Percentiles rank a stretch among this genome's conserved stretches.
phyloP scores from a whole-genome alignment of 306 rosid species.

The Begonia loranthoides region DNA sequence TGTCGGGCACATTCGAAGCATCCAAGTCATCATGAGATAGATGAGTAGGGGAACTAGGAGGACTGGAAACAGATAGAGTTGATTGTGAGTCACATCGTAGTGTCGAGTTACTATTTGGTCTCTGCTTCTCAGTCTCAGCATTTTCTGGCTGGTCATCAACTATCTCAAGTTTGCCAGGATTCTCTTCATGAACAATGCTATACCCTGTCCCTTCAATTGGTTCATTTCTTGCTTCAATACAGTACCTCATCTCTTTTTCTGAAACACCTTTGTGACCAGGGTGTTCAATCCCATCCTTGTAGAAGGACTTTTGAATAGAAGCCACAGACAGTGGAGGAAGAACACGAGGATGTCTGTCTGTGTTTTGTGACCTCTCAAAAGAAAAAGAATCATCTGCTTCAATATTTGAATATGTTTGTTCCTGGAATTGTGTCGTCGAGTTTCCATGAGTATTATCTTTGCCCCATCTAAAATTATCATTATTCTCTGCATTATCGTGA shows the following conservation, averaged over 20 bases:
- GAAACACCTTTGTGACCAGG: constrained; percentile 42
- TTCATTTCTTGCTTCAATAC: constrained; percentile 32
- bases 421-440: constrained; percentile 48
- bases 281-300: constrained; percentile 36
- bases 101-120: constrained; percentile 26
- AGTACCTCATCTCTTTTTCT: constrained; percentile 47
- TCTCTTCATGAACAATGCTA: constrained; percentile 20
- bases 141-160: constrained; percentile 32
- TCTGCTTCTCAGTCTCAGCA: constrained; percentile 32
- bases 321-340: constrained; percentile 75
- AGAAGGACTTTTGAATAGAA: constrained; percentile 37
- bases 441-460: constrained; percentile 35
- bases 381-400: constrained; percentile 64
- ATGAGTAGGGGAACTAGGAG: constrained; percentile 89
- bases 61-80: constrained; percentile 87
- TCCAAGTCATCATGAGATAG: constrained; percentile 87
- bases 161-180: constrained; percentile 31
- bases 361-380: constrained; percentile 62
- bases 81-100: constrained; percentile 86
- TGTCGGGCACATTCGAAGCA: constrained; percentile 43
- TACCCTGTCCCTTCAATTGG: constrained; percentile 33
- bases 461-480: constrained; percentile 47
- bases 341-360: constrained; percentile 86
- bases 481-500: constrained; percentile 54
- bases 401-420: constrained; percentile 37